Evolutionary conservation across 208 protist species (phyloP), one percentile per base, ranked within the genome.

Genomic region (Angomonas ambiguus): DNA sequence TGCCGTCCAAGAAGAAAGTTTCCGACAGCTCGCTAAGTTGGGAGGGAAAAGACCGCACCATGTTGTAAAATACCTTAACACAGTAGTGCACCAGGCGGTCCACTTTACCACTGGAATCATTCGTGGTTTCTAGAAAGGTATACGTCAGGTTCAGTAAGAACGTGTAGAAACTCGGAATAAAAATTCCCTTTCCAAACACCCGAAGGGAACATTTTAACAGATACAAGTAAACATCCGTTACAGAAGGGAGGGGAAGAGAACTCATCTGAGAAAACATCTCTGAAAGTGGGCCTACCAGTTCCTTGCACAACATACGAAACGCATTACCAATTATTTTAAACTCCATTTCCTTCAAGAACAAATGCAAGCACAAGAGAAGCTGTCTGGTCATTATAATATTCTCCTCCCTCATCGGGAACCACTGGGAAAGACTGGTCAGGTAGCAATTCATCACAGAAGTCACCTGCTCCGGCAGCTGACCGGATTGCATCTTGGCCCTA

Each of bases 181-280:
- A 91, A 24, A 83, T 69, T 25, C 76, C 86, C 41, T 66, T 71
- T 25, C 89, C 85, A 57, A 92, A 95, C 0, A 83, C 74, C 57
- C 85, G 85, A 33, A 89, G 58, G 18, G 77, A 71, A 64, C 85
- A 91, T 72, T 95, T 95, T 49, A 92, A 65, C 2, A 89, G 64
- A 49, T 82, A 87, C 34, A 95, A 57, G 42, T 71, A 80, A 22
- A 80, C 61, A 24, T 82, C 66, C 49, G 68, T 65, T 20, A 76
- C 22, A 20, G 56, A 33, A 42, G 30, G 32, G 3, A 4, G 6
- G 2, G 56, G n/a, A 2, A 6, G 6, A 3, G 31, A 10, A n/a
- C 32, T 6, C 1, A 16, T 20, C 20, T 22, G 28, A n/a, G 77
- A 62, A 55, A 92, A 88, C 18, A 93, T 60, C 5, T 31, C 49